Evolutionary conservation across 805 yeast species (phyloP).

Genomic region (Pichia cabralensis): DNA sequence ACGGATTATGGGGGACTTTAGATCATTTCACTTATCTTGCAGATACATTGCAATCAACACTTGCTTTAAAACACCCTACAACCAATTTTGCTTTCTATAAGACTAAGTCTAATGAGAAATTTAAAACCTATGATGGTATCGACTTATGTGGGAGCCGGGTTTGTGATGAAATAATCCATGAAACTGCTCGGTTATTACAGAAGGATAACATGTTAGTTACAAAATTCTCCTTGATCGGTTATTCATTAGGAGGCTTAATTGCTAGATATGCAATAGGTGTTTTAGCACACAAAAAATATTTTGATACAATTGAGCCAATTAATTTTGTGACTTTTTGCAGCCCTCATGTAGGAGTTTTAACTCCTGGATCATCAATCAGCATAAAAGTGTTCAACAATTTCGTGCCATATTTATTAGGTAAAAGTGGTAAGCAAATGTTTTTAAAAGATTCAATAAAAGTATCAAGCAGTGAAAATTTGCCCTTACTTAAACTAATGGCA

Average conservation of each 20-base stretch:
- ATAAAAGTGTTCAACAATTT: conserved; percentile 48
- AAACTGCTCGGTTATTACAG: conserved; percentile 20
- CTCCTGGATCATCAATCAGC: conserved; percentile 45
- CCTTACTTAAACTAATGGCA: conserved; percentile 61
- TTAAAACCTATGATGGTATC: conserved; percentile 76
- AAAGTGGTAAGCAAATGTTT: conserved; percentile 68
- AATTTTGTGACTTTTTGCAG: conserved; percentile 55
- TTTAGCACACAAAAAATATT: conserved; percentile 41
- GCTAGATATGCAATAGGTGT: conserved; percentile 76
- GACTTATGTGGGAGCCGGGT: conserved; percentile 76
- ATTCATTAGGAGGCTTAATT: conserved; percentile 82
- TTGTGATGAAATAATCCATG: conserved; percentile 49
- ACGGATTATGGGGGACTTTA: conserved; percentile 67
- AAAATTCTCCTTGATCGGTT: conserved; percentile 74
- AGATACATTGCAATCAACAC: conserved; percentile 22
- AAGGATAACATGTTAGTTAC: conserved; percentile 29
- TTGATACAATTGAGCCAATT: conserved; percentile 45
- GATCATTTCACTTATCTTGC: conserved; percentile 56
- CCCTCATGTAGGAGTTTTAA: conserved; percentile 59
- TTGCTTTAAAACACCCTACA: conserved; percentile 14
- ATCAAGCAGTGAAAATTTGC: conserved; percentile 17
- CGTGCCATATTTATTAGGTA: conserved; percentile 59
- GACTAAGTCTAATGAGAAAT: conserved; percentile 57
- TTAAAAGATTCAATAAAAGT: conserved; percentile 33
- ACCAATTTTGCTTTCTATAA: conserved; percentile 32